phyloP scores from a whole-genome alignment of 805 yeast genomes.

The Metschnikowia lochheadii region DNA sequence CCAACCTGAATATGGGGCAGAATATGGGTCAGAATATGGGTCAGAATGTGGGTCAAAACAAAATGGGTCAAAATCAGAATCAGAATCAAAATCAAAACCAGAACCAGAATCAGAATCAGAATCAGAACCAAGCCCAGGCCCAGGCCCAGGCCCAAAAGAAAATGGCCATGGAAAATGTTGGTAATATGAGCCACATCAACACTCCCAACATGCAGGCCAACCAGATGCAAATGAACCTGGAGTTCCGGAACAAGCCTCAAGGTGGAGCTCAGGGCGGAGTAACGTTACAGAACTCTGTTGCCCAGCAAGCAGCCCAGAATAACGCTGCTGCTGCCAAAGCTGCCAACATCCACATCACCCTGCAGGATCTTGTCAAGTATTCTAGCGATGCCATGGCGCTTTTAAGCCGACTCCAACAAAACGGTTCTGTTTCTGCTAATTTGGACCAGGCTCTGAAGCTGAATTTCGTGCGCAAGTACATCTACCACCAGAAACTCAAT shows the following conservation, averaged over 20 bases:
- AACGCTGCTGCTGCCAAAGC: constrained; percentile 6
- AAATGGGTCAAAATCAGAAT: neutral
- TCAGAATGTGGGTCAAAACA: neutral
- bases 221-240: constrained; percentile 11
- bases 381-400: constrained; percentile 39
- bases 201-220: constrained; percentile 7
- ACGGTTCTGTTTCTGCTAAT: constrained; percentile 30
- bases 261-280: neutral
- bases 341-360: constrained; percentile 14
- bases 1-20: neutral
- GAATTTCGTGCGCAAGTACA: constrained; percentile 35
- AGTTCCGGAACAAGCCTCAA: constrained; percentile 7
- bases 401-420: constrained; percentile 33
- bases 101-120: neutral
- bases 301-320: constrained; percentile 5
- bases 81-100: constrained; percentile 1
- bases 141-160: constrained; percentile 5
- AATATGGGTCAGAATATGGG: neutral
- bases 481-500: constrained; percentile 35
- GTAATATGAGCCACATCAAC: constrained; percentile 9
- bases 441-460: constrained; percentile 37
- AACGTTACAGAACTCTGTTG: constrained; percentile 15
- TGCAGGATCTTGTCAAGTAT: constrained; percentile 37
- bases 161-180: constrained; percentile 12
- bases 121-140: neutral